A percentile compares a stretch with the other conserved stretches of the same genome.
Conservation (phyloP, 257 asterid species). For the Fraxinus pennsylvanica region DNA sequence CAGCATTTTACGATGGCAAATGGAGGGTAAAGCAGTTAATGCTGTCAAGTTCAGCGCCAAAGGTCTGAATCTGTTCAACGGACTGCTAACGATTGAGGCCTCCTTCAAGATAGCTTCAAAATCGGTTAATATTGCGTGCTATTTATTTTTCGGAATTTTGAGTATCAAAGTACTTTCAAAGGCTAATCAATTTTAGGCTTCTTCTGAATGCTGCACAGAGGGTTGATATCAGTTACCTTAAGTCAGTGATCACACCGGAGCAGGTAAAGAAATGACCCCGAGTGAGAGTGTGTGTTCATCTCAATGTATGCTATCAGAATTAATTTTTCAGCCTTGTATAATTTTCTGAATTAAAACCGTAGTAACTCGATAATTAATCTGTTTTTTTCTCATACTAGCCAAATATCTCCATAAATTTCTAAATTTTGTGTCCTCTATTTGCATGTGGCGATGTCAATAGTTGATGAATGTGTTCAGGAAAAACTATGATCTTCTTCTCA, state of each 20-base stretch:
- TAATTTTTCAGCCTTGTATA: neutral
- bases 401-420: neutral
- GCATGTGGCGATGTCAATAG: constrained; percentile 39
- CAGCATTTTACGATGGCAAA: constrained; percentile 38
- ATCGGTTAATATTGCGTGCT: constrained; percentile 51
- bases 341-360: too few relatives aligned
- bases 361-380: neutral
- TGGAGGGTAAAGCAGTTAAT: constrained; percentile 93
- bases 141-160: neutral
- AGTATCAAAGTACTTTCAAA: neutral
- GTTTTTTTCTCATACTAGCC: neutral
- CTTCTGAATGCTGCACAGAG: constrained; percentile 43
- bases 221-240: constrained; percentile 67
- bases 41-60: constrained; percentile 76
- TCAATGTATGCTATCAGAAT: neutral
- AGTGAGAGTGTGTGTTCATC: too few relatives aligned
- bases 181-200: neutral
- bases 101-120: constrained; percentile 70
- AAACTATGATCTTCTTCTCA: constrained; percentile 69
- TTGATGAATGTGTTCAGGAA: constrained; percentile 85
- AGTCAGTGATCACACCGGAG: constrained; percentile 69
- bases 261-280: constrained; percentile 47
- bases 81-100: constrained; percentile 73
- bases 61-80: constrained; percentile 73
- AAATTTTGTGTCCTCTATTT: neutral